A percentile compares a stretch with the other conserved stretches of the same genome.
Conservation (phyloP, 768 basidiomycete species). For the Coprinellus aureogranulatus region DNA sequence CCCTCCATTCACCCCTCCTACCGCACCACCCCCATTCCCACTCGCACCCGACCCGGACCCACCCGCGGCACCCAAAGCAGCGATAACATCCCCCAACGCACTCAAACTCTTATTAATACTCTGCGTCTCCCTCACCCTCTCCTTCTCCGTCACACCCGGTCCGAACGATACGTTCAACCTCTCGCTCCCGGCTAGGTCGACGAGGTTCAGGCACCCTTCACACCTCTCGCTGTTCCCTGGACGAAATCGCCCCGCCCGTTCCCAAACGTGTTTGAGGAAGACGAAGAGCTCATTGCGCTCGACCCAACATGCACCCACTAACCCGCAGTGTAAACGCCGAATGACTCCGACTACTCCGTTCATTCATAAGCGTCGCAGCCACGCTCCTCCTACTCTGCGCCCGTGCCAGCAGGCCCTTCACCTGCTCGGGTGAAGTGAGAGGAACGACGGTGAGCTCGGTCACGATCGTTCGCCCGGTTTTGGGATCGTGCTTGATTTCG, state of each 20-base stretch:
- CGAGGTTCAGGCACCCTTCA: constrained; percentile 84
- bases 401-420: constrained; percentile 65
- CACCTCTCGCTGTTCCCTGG: constrained; percentile 64
- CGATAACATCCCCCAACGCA: constrained; percentile 90
- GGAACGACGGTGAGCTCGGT: constrained; percentile 79
- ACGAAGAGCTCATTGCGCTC: not conserved
- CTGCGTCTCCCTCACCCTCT: constrained; percentile 87
- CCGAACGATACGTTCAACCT: constrained; percentile 72
- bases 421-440: constrained; percentile 73
- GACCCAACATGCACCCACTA: constrained; percentile 56
- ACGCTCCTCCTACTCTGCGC: constrained; percentile 84
- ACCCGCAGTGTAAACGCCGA: constrained; percentile 92
- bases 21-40: too few relatives aligned
- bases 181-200: constrained; percentile 94
- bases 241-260: constrained; percentile 17
- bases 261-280: not conserved
- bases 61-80: too few relatives aligned
- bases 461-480: constrained; percentile 73
- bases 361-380: constrained; percentile 92
- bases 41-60: constrained; percentile 75
- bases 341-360: constrained; percentile 90
- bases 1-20: too few relatives aligned
- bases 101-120: constrained; percentile 91
- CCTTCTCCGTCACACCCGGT: constrained; percentile 62
- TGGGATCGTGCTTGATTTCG: constrained; percentile 87